Evolutionary conservation across 2,329 filamentous ascomycete genomes (phyloP).

Genomic region (Kalaharituber pfeilii): DNA sequence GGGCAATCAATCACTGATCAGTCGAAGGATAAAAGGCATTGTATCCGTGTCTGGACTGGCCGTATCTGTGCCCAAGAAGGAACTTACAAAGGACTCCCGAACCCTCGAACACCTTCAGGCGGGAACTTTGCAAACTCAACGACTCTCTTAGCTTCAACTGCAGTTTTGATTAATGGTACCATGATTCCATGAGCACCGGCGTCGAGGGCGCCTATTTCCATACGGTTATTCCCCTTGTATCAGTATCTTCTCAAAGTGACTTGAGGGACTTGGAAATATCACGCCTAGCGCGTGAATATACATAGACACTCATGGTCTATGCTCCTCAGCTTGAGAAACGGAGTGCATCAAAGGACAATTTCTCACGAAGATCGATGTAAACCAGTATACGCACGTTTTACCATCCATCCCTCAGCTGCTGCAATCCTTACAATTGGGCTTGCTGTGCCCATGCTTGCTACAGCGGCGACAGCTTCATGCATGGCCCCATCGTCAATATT

Average conservation of each 20-base stretch:
- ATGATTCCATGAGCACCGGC: slow-evolving; percentile 41
- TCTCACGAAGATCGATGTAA: background rate
- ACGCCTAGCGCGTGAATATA: too few relatives aligned
- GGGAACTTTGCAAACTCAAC: slow-evolving; percentile 40
- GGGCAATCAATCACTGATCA: too few relatives aligned
- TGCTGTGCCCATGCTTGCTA: slow-evolving; percentile 35
- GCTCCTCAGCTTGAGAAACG: slow-evolving; percentile 36
- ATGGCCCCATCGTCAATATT: slow-evolving; percentile 40
- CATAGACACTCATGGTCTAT: too few relatives aligned
- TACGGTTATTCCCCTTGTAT: background rate
- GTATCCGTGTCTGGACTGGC: too few relatives aligned
- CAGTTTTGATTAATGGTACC: slow-evolving; percentile 38
- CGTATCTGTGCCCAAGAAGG: background rate
- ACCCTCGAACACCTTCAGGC: slow-evolving; percentile 37
- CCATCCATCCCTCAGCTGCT: slow-evolving; percentile 39
- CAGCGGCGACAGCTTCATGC: slow-evolving; percentile 41
- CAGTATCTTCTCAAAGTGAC: too few relatives aligned
- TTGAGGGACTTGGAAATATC: too few relatives aligned
- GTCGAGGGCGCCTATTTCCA: slow-evolving; percentile 34
- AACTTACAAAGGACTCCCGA: slow-evolving; percentile 39
- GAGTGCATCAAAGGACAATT: slow-evolving; percentile 22
- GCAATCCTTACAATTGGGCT: slow-evolving; percentile 42
- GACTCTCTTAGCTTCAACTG: slow-evolving; percentile 35
- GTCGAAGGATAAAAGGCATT: too few relatives aligned
- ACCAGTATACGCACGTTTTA: slow-evolving; percentile 36